Percentiles rank a stretch among this genome's conserved stretches.
Conservation (phyloP, 2,329 filamentous ascomycete species). For the Xylaria sp. region DNA sequence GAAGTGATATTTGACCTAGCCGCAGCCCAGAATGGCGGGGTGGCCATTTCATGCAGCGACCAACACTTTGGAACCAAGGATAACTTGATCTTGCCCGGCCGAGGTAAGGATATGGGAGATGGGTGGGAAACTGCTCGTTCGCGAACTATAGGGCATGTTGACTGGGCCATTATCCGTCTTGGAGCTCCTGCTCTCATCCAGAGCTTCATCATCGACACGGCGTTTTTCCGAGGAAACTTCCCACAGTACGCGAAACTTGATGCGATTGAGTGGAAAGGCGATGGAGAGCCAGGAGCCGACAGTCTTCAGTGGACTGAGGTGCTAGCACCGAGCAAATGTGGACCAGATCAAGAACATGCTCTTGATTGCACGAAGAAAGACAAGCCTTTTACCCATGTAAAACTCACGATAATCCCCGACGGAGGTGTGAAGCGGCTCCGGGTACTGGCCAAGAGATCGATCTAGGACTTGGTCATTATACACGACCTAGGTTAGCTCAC, state of each 20-base stretch:
- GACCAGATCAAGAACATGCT: constrained; percentile 78
- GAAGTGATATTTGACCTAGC: constrained; percentile 78
- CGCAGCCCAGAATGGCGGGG: constrained; percentile 80
- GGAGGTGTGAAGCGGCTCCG: constrained; percentile 91
- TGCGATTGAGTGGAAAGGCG: constrained; percentile 65
- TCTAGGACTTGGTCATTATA: constrained; percentile 16
- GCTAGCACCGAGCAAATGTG: constrained; percentile 73
- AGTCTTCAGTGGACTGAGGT: constrained; percentile 74
- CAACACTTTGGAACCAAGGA: constrained; percentile 87
- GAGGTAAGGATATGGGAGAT: constrained; percentile 87
- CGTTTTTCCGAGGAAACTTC: constrained; percentile 86
- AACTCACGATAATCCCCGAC: constrained; percentile 92
- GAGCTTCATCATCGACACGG: constrained; percentile 80
- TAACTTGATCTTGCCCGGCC: constrained; percentile 81
- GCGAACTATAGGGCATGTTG: constrained; percentile 75
- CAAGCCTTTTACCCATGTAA: constrained; percentile 80
- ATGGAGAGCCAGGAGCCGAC: constrained; percentile 66
- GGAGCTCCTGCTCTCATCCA: constrained; percentile 73
- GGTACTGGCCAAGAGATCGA: constrained; percentile 74
- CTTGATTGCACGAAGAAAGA: constrained; percentile 68
- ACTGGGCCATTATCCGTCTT: constrained; percentile 83
- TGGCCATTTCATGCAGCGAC: constrained; percentile 80
- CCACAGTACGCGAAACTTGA: constrained; percentile 80
- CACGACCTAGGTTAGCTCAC: neutral
- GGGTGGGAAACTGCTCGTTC: constrained; percentile 88